These are phyloP conservation scores for Pseudocercospora crystallina DNA, from an alignment of 2,329 filamentous ascomycete genomes.

Conservation along the genomic window DNA sequence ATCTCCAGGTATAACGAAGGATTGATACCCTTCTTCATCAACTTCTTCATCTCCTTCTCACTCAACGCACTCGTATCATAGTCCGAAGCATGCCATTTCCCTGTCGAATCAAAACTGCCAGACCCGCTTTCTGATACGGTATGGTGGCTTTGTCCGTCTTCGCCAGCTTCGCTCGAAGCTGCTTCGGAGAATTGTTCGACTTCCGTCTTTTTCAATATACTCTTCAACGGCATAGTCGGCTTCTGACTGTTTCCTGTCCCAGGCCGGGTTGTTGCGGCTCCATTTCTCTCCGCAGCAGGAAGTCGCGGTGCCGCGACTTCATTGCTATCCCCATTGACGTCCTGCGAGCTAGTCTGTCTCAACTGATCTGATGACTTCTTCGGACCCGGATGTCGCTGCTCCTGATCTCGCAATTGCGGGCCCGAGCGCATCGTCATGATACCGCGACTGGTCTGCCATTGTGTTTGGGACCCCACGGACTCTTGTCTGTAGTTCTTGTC, in stretches of 20 bases:
- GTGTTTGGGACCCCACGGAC: not conserved
- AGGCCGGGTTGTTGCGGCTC: not conserved
- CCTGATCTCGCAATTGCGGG: constrained; percentile 1
- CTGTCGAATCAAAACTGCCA: constrained; percentile 9
- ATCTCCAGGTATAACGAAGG: constrained; percentile 49
- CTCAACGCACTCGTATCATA: constrained; percentile 40
- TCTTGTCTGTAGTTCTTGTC: constrained; percentile 2
- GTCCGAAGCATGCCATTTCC: constrained; percentile 42
- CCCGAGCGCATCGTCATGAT: not conserved
- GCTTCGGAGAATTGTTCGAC: constrained; percentile 34
- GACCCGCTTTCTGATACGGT: constrained; percentile 24
- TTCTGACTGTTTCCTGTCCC: not conserved
- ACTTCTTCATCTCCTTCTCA: constrained; percentile 44
- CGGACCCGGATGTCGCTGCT: constrained; percentile 8
- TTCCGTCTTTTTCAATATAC: constrained; percentile 18
- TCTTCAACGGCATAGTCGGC: constrained; percentile 10
- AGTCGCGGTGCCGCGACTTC: too few species aligned
- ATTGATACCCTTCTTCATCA: constrained; percentile 50
- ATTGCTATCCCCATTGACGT: too few species aligned
- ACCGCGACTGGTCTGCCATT: constrained; percentile 2
- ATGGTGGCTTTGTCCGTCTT: constrained; percentile 23
- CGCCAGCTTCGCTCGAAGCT: constrained; percentile 22
- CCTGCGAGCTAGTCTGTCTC: too few species aligned
- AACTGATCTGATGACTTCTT: too few species aligned
- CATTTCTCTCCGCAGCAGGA: not conserved